Conservation (phyloP, 2,329 filamentous ascomycete species). For the Gliomastix tumulicola region DNA sequence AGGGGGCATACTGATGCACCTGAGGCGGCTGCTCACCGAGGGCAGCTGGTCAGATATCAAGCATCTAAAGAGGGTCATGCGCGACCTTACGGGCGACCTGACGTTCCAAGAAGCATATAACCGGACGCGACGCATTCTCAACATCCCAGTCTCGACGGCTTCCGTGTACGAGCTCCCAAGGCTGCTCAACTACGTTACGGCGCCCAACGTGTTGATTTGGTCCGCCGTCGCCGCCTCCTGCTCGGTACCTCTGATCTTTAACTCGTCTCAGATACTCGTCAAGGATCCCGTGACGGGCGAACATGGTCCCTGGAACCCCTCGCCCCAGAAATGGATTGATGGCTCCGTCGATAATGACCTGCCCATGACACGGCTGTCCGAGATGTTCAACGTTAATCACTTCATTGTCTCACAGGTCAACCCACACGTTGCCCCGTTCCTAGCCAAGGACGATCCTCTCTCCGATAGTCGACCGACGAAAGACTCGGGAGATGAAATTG, state of each 20-base stretch:
- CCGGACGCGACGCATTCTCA: conserved; percentile 83
- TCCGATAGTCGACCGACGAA: no score
- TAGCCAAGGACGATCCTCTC: conserved; percentile 64
- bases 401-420: conserved; percentile 98
- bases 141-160: conserved; percentile 87
- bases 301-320: conserved; percentile 77
- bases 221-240: conserved; percentile 95
- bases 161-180: conserved; percentile 82
- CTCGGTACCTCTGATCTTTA: conserved; percentile 83
- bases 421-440: conserved; percentile 83
- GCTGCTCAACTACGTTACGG: conserved; percentile 86
- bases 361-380: conserved; percentile 80
- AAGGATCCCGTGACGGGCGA: conserved; percentile 79
- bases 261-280: conserved; percentile 68
- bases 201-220: conserved; percentile 93
- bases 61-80: conserved; percentile 77
- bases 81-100: conserved; percentile 72
- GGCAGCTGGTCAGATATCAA: conserved; percentile 81
- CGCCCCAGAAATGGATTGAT: conserved; percentile 83
- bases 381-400: conserved; percentile 98
- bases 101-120: conserved; percentile 97
- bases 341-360: conserved; percentile 93
- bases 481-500: conserved; percentile 33
- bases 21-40: conserved; percentile 69
- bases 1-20: conserved; percentile 60